A percentile compares a stretch with the other conserved stretches of the same genome.
Conservation (phyloP, 2,329 filamentous ascomycete genomes). For the Aspergillus eucalypticola region DNA sequence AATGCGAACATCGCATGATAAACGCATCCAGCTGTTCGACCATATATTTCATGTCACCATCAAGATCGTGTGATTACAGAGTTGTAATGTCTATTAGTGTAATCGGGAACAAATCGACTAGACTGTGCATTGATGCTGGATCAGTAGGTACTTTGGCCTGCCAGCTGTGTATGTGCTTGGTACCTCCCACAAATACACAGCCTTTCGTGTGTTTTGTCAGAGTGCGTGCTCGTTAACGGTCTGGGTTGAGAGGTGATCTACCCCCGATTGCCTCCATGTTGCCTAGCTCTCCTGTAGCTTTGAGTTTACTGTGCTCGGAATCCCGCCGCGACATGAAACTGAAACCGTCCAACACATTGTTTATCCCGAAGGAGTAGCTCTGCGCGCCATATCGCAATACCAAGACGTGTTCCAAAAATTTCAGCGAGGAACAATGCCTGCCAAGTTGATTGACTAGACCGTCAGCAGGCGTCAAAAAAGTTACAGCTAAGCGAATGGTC, state of each 20-base stretch:
- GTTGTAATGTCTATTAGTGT: neutral
- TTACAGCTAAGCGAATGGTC: neutral
- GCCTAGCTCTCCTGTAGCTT: neutral
- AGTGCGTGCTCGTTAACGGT: neutral
- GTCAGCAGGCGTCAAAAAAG: neutral
- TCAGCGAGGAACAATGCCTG: neutral
- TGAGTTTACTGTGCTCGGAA: constrained; percentile 2
- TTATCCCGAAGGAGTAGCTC: neutral
- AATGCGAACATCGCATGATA: no score
- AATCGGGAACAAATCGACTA: neutral
- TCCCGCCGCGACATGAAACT: neutral
- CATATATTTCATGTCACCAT: no score
- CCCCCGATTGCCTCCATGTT: neutral
- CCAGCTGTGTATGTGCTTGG: neutral
- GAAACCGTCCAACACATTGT: neutral
- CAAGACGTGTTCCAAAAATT: neutral
- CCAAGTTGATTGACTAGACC: neutral
- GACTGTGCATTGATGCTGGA: neutral
- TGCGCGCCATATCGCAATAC: neutral
- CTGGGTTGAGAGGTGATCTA: neutral
- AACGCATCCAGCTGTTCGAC: no score
- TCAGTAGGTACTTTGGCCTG: neutral
- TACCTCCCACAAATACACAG: neutral
- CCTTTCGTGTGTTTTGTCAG: neutral
- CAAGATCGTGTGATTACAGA: neutral